Base-by-base conservation (phyloP, 2,329 filamentous ascomycete species). In the Xylaria sp. region DNA sequence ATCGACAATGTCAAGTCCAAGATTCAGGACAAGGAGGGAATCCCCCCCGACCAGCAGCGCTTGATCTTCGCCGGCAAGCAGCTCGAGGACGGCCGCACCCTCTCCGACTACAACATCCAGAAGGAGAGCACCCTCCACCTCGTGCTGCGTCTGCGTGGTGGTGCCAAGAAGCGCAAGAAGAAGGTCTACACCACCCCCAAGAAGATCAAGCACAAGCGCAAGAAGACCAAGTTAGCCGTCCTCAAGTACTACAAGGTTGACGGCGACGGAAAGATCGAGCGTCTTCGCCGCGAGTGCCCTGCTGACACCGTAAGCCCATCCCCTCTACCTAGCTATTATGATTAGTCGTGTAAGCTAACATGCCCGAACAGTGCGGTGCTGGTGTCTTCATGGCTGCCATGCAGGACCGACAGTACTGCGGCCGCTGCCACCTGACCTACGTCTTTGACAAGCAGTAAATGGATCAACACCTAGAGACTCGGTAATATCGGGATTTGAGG, bases 131-230 rank as follows among this genome's bases (percentile, higher is more conserved):
- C 96, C 79, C 94, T 99, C 76, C 96, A 99, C 87, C 88, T 98
- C 78, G 96, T 99, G 79, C 91, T 99, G 79, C 93, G 96, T 83
- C 94, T 99, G 72, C 96, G 95, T 90, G 96, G 96, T 89, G 96
- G 95, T 85, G 94, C 85, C 83, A 99, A 99, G 94, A 97, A 98
- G 93, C 91, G 97, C 86, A 99, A 99, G 93, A 97, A 97, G 94
- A 99, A 99, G 94, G 96, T 99, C 78, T 99, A 99, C 93, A 98
- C 93, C 83, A 99, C 96, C 81, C 96, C 96, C 84, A 99, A 99
- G 94, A 99, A 99, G 94, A 99, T 99, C 92, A 99, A 99, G 96
- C 96, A 99, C 92, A 99, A 99, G 94, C 92, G 94, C 89, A 99
- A 98, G 94, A 99, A 99, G 95, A 97, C 93, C 91, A 99, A 99